These are phyloP conservation scores for Coemansia sp. DNA, from an alignment of 192 early-diverging fungal genomes.

Conservation along the genomic window DNA sequence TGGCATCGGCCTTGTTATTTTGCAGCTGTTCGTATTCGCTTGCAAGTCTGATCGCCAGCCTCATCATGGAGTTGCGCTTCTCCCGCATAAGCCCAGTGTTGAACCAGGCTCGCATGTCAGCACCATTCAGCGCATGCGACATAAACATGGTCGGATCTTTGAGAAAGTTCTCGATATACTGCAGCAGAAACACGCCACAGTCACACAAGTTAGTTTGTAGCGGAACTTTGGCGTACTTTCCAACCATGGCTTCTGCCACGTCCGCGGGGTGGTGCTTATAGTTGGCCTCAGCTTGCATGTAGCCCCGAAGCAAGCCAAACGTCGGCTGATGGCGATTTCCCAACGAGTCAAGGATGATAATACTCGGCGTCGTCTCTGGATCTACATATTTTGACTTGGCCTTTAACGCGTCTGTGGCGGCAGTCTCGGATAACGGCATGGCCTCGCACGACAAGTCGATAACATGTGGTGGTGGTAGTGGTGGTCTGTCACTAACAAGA, in stretches of 20 bases:
- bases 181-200: constrained; percentile 86
- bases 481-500: constrained; percentile 27
- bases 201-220: constrained; percentile 80
- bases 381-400: constrained; percentile 26
- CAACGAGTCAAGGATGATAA: constrained; percentile 52
- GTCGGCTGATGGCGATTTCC: constrained; percentile 45
- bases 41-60: constrained; percentile 26
- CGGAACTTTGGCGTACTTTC: constrained; percentile 71
- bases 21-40: constrained; percentile 14
- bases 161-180: constrained; percentile 77
- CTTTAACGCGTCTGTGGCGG: background rate
- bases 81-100: constrained; percentile 24
- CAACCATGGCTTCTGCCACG: constrained; percentile 24
- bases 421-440: constrained; percentile 1
- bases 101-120: constrained; percentile 44
- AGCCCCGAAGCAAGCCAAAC: constrained; percentile 50
- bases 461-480: constrained; percentile 5
- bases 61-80: constrained; percentile 43
- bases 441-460: constrained; percentile 18
- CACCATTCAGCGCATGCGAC: constrained; percentile 25
- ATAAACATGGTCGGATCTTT: constrained; percentile 44
- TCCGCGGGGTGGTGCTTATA: constrained; percentile 53
- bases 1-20: background rate
- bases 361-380: constrained; percentile 25
- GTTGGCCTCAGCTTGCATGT: constrained; percentile 60